Evolutionary conservation across 176 grass and related monocot species (phyloP).

Genomic region (maize (Zea mays)): Zm-B73-REFERENCE-NAM-5.0 NC_050098.1:105020501-105021000

Average conservation of each 20-base stretch:
- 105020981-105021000: background rate
- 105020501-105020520: constrained; percentile 67
- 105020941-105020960: background rate
- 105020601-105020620: background rate
- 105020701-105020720: no score
- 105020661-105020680: background rate
- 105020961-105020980: background rate
- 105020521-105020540: constrained; percentile 61
- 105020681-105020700: background rate
- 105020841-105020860: background rate
- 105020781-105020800: no score
- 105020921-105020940: background rate
- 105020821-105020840: no score
- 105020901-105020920: background rate
- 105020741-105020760: no score
- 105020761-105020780: no score
- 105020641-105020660: background rate
- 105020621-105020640: background rate
- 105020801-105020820: no score
- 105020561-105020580: background rate
- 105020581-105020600: background rate
- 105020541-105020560: constrained; percentile 4
- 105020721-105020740: no score
- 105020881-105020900: constrained; percentile 1
- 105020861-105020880: background rate